These are phyloP conservation scores for Neoascochyta sp. DNA, from an alignment of 2,329 filamentous ascomycete species.

Conservation along the genomic window DNA sequence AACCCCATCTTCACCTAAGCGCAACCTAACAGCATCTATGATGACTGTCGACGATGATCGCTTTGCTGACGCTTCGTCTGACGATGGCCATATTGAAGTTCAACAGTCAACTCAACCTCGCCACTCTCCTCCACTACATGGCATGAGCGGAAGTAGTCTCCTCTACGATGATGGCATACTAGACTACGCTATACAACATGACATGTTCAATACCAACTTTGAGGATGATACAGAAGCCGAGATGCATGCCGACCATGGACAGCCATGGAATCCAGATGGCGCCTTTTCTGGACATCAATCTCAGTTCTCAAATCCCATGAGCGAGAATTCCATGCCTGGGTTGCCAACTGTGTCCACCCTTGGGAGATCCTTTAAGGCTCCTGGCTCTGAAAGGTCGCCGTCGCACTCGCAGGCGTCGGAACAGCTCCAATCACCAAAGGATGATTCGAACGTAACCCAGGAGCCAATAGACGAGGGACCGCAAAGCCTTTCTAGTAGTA, in stretches of 20 bases:
- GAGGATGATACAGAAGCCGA: constrained; percentile 11
- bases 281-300: constrained; percentile 12
- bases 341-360: constrained; percentile 26
- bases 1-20: constrained; percentile 5
- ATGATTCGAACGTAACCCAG: constrained; percentile 13
- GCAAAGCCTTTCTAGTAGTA: constrained; percentile 3
- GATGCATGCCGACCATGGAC: constrained; percentile 1
- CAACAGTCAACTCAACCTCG: constrained; percentile 8
- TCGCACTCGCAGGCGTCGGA: constrained; percentile 10
- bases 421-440: constrained; percentile 4
- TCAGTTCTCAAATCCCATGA: constrained; percentile 10
- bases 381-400: constrained; percentile 5
- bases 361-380: constrained; percentile 14
- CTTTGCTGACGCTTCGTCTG: constrained; percentile 43
- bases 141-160: constrained; percentile 27
- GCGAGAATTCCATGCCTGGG: constrained; percentile 15
- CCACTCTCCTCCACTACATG: constrained; percentile 8
- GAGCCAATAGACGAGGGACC: constrained; percentile 10
- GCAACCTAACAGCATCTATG: constrained; percentile 20
- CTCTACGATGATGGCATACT: constrained; percentile 35
- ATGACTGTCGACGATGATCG: constrained; percentile 40
- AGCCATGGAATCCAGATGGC: constrained; percentile 9
- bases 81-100: constrained; percentile 25
- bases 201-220: constrained; percentile 26
- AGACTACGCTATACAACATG: constrained; percentile 33